phyloP scores from a whole-genome alignment of 169 alveolate species.

The Theileria equi region DNA sequence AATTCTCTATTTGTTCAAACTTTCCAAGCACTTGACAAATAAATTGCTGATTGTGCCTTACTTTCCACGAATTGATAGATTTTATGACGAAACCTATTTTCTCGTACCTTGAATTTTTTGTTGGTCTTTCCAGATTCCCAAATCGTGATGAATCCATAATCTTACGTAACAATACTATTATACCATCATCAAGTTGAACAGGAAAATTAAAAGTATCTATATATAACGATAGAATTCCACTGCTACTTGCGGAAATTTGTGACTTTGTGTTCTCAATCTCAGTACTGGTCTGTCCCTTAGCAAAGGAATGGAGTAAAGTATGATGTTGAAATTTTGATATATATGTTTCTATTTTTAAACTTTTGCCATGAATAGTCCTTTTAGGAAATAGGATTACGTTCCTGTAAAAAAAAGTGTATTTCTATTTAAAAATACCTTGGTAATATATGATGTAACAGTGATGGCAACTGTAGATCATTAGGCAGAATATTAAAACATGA shows the following conservation, averaged over 20 bases:
- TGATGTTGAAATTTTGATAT: background rate
- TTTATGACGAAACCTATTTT: slow-evolving; percentile 13
- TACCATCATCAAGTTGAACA: background rate
- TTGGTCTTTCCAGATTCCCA: background rate
- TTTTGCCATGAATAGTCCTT: background rate
- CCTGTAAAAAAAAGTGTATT: background rate
- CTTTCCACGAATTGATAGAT: slow-evolving; percentile 40
- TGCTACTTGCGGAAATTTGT: background rate
- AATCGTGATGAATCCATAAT: background rate
- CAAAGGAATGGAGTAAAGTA: slow-evolving; percentile 2
- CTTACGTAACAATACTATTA: background rate
- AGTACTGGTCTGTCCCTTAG: background rate
- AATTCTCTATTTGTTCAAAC: background rate
- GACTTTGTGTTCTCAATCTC: background rate
- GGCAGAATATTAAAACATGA: slow-evolving; percentile 9
- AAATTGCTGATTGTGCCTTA: slow-evolving; percentile 12
- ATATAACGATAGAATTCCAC: background rate
- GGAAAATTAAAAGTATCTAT: slow-evolving; percentile 13
- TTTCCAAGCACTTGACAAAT: slow-evolving; percentile 36
- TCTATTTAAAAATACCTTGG: slow-evolving; percentile 19
- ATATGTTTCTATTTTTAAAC: background rate
- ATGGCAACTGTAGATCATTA: slow-evolving; percentile 10
- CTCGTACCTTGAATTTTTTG: slow-evolving; percentile 1
- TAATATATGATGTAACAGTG: slow-evolving; percentile 13
- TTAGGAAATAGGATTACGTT: background rate